Conservation (phyloP, 768 basidiomycete genomes). For the Pisolithus tinctorius region DNA sequence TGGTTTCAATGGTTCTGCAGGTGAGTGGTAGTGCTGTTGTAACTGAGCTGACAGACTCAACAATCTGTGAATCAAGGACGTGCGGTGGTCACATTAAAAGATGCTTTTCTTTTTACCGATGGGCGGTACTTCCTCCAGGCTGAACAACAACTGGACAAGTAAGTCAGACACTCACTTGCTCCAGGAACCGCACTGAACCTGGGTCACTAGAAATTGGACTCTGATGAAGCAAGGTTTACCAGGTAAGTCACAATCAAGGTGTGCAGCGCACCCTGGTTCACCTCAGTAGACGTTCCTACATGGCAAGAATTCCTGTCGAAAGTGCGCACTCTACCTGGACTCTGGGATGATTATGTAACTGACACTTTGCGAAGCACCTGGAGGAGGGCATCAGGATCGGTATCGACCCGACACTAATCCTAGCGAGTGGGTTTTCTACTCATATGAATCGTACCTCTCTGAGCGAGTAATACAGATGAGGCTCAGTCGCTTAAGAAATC, state of each 20-base stretch:
- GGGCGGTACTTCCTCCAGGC: constrained; percentile 95
- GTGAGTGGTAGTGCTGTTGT: constrained; percentile 29
- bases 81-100: constrained; percentile 63
- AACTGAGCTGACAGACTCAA: not conserved
- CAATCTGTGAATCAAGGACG: constrained; percentile 42
- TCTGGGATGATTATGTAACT: not conserved
- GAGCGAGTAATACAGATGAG: constrained; percentile 40
- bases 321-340: constrained; percentile 29
- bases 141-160: constrained; percentile 80
- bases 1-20: constrained; percentile 92
- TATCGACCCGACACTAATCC: constrained; percentile 73
- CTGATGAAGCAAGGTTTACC: constrained; percentile 90
- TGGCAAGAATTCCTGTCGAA: constrained; percentile 86
- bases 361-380: constrained; percentile 41
- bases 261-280: constrained; percentile 4
- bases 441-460: not conserved
- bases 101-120: constrained; percentile 88
- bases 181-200: constrained; percentile 1
- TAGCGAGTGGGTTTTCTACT: constrained; percentile 43
- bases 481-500: constrained; percentile 54
- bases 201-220: constrained; percentile 67
- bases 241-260: constrained; percentile 35
- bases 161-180: constrained; percentile 14
- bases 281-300: constrained; percentile 65
- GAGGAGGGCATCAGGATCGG: constrained; percentile 61